These are phyloP conservation scores for Tulasnella calospora DNA, from an alignment of 768 basidiomycete species.

Conservation along the genomic window DNA sequence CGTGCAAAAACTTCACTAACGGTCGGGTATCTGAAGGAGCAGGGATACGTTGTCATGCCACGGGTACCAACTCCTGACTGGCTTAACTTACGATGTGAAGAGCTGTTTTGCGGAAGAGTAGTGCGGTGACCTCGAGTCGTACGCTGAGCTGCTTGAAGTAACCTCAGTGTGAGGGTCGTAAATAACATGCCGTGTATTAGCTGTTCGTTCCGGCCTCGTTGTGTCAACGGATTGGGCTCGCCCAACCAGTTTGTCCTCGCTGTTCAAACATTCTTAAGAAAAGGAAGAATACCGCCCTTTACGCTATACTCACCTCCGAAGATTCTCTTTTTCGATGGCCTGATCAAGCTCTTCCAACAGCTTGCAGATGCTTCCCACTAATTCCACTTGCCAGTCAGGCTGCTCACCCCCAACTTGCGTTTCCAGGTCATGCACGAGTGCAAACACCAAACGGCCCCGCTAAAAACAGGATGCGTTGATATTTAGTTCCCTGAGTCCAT, in stretches of 20 bases:
- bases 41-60: background rate
- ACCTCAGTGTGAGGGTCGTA: background rate
- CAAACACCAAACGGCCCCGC: slow-evolving; percentile 6
- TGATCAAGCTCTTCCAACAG: background rate
- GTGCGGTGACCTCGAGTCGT: slow-evolving; percentile 13
- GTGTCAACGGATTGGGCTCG: slow-evolving; percentile 10
- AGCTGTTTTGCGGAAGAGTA: slow-evolving; percentile 3
- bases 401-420: background rate
- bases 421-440: background rate
- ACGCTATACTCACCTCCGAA: background rate
- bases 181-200: slow-evolving; percentile 9
- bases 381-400: background rate
- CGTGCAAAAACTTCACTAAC: slow-evolving; percentile 5
- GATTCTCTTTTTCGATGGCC: background rate
- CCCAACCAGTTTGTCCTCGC: slow-evolving; percentile 7
- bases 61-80: background rate
- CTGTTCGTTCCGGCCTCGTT: background rate
- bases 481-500: background rate
- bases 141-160: slow-evolving; percentile 1
- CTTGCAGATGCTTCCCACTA: background rate
- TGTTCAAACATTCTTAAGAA: background rate
- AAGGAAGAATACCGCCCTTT: background rate
- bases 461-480: background rate
- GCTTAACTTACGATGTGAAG: background rate
- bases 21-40: background rate